A percentile compares a stretch with the other conserved stretches of the same genome.
phyloP scores from a whole-genome alignment of 352 stramenopile species.

The Pythium aquatile region DNA sequence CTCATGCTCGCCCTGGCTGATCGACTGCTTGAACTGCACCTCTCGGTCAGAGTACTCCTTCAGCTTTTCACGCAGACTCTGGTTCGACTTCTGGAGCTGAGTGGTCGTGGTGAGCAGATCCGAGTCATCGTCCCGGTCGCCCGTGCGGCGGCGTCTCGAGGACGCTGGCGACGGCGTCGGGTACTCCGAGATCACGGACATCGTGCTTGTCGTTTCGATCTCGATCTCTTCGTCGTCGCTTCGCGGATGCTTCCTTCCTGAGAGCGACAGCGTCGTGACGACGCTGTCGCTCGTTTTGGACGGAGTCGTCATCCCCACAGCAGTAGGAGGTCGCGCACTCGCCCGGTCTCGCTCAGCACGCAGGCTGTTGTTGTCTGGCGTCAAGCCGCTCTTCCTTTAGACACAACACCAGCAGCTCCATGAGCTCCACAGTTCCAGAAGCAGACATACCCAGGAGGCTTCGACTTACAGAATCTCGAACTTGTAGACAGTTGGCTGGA shows the following conservation, averaged over 20 bases:
- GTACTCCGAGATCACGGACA: conserved; percentile 2
- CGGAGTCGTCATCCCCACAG: not conserved
- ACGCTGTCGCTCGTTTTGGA: not conserved
- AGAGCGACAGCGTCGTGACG: conserved; percentile 3
- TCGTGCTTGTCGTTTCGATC: conserved; percentile 8
- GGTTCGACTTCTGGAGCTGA: conserved; percentile 20
- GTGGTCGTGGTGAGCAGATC: conserved; percentile 7
- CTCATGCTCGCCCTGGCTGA: conserved; percentile 6
- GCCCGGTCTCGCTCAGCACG: conserved; percentile 10
- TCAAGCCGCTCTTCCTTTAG: conserved; percentile 17
- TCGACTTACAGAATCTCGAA: conserved; percentile 63
- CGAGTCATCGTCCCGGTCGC: conserved; percentile 1
- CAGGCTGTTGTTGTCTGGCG: conserved; percentile 18
- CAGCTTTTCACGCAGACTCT: conserved; percentile 17
- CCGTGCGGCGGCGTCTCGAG: conserved; percentile 4
- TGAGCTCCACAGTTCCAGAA: not conserved
- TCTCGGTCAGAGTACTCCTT: conserved; percentile 11
- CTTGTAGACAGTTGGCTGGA: conserved; percentile 53
- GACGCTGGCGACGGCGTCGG: not conserved
- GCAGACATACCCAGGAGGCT: not conserved
- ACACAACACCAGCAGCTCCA: not conserved
- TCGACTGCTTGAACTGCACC: conserved; percentile 14
- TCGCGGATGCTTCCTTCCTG: conserved; percentile 11
- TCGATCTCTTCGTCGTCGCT: conserved; percentile 22
- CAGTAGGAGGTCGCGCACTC: not conserved